A percentile compares a stretch with the other conserved stretches of the same genome.
phyloP scores from a whole-genome alignment of 768 basidiomycete species.

The Amanita phalloides region DNA sequence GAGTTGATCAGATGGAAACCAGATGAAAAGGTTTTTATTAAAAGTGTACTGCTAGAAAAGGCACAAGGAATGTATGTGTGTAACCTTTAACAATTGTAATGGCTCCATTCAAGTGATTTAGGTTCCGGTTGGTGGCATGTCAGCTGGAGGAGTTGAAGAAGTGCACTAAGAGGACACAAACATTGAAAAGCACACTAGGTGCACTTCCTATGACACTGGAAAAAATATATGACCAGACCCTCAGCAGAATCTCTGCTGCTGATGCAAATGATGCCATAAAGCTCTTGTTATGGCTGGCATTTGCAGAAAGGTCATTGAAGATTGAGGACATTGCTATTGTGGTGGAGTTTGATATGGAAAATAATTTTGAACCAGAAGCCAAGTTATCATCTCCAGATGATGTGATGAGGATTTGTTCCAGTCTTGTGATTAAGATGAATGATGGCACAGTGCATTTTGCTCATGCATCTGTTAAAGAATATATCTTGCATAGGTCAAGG shows the following conservation, averaged over 20 bases:
- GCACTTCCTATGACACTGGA: background rate
- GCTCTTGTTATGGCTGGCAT: background rate
- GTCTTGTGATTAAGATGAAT: background rate
- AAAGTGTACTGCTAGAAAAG: background rate
- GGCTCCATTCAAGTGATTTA: background rate
- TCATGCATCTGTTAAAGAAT: background rate
- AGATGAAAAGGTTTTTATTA: background rate
- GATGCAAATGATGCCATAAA: background rate
- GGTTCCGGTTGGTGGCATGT: background rate
- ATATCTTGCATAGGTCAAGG: background rate
- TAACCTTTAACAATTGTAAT: too few species aligned
- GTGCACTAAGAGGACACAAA: background rate
- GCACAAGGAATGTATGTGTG: background rate
- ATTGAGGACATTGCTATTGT: background rate
- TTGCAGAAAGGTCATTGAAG: background rate
- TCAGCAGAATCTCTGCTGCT: background rate
- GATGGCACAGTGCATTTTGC: background rate
- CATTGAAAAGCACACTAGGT: background rate
- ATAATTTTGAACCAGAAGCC: background rate
- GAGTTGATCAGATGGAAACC: background rate
- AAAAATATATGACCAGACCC: background rate
- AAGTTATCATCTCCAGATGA: background rate
- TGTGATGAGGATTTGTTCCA: background rate
- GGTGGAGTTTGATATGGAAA: background rate
- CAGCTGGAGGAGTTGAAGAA: background rate